Conservation (phyloP, 2,329 filamentous ascomycete species). For the Verticillium dahliae region DNA sequence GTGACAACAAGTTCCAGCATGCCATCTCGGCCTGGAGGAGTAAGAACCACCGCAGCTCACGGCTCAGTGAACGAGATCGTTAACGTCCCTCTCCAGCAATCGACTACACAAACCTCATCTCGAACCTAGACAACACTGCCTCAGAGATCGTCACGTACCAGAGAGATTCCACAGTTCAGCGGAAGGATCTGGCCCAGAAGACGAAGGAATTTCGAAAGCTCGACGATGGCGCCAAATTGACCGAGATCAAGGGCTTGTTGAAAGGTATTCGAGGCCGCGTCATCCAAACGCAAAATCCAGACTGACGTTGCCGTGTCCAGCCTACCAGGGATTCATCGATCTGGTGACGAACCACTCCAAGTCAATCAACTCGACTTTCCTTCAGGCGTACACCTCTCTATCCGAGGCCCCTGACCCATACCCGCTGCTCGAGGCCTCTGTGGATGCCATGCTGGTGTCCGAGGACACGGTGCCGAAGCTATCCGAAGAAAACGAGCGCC, state of each 20-base stretch:
- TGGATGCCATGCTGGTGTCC: slow-evolving; percentile 85
- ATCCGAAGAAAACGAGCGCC: slow-evolving; percentile 77
- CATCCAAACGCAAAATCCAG: not conserved
- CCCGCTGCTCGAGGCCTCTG: slow-evolving; percentile 88
- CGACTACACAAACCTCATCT: slow-evolving; percentile 76
- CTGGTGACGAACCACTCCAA: slow-evolving; percentile 95
- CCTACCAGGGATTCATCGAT: slow-evolving; percentile 97
- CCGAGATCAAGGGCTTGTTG: slow-evolving; percentile 81
- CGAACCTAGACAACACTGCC: slow-evolving; percentile 85
- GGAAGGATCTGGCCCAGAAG: slow-evolving; percentile 97
- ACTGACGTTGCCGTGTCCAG: slow-evolving; percentile 33
- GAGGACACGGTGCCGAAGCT: slow-evolving; percentile 90
- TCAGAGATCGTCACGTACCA: slow-evolving; percentile 92
- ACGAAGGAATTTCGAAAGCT: slow-evolving; percentile 96
- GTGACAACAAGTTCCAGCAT: slow-evolving; percentile 90
- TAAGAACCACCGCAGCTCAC: slow-evolving; percentile 33
- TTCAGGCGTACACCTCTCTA: slow-evolving; percentile 86
- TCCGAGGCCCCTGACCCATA: slow-evolving; percentile 97
- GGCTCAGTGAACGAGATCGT: slow-evolving; percentile 7
- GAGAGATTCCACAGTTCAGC: slow-evolving; percentile 87
- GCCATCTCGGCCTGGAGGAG: slow-evolving; percentile 96
- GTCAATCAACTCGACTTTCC: slow-evolving; percentile 83
- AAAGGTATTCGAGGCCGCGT: slow-evolving; percentile 53
- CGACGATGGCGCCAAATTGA: slow-evolving; percentile 79
- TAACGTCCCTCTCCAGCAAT: slow-evolving; percentile 54